Base-by-base conservation (phyloP, 2,329 filamentous ascomycete genomes). In the Eutypa lata region DNA sequence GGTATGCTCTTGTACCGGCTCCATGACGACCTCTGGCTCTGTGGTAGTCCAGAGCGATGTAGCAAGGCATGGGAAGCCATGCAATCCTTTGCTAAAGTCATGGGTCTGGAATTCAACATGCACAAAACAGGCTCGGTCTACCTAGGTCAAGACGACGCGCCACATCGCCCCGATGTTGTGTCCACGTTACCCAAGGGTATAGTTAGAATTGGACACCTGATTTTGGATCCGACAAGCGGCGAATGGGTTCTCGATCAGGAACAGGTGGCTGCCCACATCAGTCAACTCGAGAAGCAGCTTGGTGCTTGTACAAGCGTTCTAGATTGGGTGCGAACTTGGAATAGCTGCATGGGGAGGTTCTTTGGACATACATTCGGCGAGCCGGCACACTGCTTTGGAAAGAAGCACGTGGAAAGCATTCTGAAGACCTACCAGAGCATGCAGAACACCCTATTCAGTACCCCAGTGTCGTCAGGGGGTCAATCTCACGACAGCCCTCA, bases 181-280 rank as follows among this genome's bases (percentile, higher is more conserved):
- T 55, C 59, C 19, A 52, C 50, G 16, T 70, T 85, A n/a, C 82
- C 82, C 0, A 47, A 64, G 10, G 82, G 81, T 1, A 67, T 74
- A 2, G 76, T 85, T 35, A 73, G 73, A 16, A 81, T 81, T 73
- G 82, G 81, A 0, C 82, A 84, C 60, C 68, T 85, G 45, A 67
- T 71, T 42, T 71, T 85, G 1, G 74, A 82, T 54, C 63, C 73
- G 5, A 57, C 68, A 11, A 64, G 71, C 16, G 76, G 76, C 14
- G 72, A 73, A 35, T 85, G 81, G 68, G 61, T 74, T 44, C 81
- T 85, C 48, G 78, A 85, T 55, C 75, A 79, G 55, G 57, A 68
- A 3, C 73, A 79, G 58, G 78, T 86, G 3, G 71, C 78, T 46
- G 66, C 72, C 13, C 82, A 86, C 56, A 76, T 83, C 31, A 59